Base-by-base conservation (phyloP, 768 basidiomycete genomes). In the Macrocybe gigantea region DNA sequence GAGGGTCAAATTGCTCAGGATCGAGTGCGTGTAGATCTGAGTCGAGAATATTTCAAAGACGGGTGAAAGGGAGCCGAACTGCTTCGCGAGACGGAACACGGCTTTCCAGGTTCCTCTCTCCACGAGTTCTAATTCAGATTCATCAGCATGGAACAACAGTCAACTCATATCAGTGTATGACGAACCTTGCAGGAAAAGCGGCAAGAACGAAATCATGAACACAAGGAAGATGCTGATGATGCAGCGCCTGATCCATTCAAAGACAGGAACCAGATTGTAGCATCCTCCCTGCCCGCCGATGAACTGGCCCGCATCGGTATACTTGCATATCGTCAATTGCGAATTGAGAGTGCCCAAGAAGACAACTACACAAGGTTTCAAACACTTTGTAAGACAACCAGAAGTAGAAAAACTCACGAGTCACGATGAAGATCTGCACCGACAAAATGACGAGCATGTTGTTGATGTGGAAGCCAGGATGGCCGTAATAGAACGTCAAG, bases 401-500 rank as follows among this genome's bases (percentile, higher is more conserved):
- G 42, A 15, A 47, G 32, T 49, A 29, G 47, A 44, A 45, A 14
- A 30, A 79, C 89, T 57, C 61, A 92, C 90, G 80, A 5, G 93
- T 91, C 45, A 95, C 74, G 59, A 98, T 79, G 78, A 99, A 98
- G 50, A 94, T 71, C 65, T 97, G 95, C 29, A 98, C 90, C 35
- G 96, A 95, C 55, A 96, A 68, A 61, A 99, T 99, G 67, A 99
- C 88, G 63, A 98, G 74, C 82, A 98, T 98, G 66, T 98, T 99
- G 78, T 99, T 97, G 73, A 99, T 95, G 63, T 98, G 96, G 85
- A 99, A 99, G 45, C 92, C 96, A 39, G 96, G 96, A 65, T 98
- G 96, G 41, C 93, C 94, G 57, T 99, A 99, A 74, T 99, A 98
- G 78, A 98, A 99, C 43, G 96, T 99, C 67, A 99, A 72, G 83